Percentiles rank a stretch among this genome's conserved stretches.
Conservation (phyloP, 106 monocot genomes). For the Dactylorhiza incarnata region DNA sequence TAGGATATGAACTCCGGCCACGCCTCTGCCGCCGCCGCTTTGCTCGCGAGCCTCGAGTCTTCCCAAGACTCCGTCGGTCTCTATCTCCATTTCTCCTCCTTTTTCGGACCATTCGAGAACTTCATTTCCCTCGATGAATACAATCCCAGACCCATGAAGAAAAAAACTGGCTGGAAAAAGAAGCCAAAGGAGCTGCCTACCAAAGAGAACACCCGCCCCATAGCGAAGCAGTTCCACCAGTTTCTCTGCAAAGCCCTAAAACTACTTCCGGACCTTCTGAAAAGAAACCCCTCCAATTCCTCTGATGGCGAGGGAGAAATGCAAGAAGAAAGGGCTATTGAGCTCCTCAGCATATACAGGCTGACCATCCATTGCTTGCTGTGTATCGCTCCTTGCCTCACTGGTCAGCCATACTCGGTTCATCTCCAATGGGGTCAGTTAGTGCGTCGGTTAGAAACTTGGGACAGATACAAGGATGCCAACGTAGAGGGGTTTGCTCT, state of each 20-base stretch:
- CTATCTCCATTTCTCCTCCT: conserved; percentile 24
- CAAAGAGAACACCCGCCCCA: conserved; percentile 21
- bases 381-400: conserved; percentile 46
- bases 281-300: conserved; percentile 1
- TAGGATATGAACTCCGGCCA: not conserved
- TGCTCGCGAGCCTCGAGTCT: not conserved
- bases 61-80: conserved; percentile 5
- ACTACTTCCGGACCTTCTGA: conserved; percentile 32
- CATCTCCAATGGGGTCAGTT: conserved; percentile 42
- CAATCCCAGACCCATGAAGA: conserved; percentile 10
- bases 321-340: conserved; percentile 9
- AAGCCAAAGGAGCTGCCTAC: not conserved
- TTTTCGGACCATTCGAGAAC: conserved; percentile 35
- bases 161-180: conserved; percentile 16
- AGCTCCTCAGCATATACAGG: conserved; percentile 42
- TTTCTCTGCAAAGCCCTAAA: conserved; percentile 51
- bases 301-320: not conserved
- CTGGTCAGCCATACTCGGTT: conserved; percentile 41
- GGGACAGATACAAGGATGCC: conserved; percentile 39
- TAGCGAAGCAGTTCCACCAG: conserved; percentile 57
- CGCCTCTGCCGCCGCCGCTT: not conserved
- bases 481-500: conserved; percentile 38
- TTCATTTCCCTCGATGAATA: conserved; percentile 18
- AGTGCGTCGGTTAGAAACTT: conserved; percentile 42
- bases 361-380: conserved; percentile 48